These are phyloP conservation scores for Ascochyta lentis DNA, from an alignment of 2,329 filamentous ascomycete species.

Conservation along the genomic window DNA sequence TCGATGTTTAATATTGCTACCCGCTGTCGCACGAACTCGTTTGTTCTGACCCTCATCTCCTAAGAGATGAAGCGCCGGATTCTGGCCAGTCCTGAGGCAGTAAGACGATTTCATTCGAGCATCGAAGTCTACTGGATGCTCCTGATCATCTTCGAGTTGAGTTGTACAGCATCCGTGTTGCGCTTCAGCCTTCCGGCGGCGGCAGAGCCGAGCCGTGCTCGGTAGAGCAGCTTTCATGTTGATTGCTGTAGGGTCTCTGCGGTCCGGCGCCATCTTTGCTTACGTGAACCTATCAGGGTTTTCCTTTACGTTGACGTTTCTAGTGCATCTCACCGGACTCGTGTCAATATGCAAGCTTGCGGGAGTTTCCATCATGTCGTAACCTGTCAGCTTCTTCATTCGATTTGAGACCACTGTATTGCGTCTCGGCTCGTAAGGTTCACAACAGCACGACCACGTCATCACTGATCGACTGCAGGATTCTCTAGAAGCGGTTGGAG, in stretches of 20 bases:
- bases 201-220: constrained; percentile 10
- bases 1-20: constrained; percentile 23
- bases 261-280: neutral
- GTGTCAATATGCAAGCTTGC: neutral
- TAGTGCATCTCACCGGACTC: neutral
- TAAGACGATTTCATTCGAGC: constrained; percentile 6
- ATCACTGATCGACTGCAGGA: neutral
- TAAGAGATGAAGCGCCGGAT: constrained; percentile 29
- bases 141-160: constrained; percentile 17
- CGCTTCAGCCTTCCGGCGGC: constrained; percentile 11
- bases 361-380: neutral
- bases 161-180: constrained; percentile 7
- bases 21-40: constrained; percentile 25
- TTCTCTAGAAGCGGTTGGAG: neutral
- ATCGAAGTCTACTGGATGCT: constrained; percentile 11
- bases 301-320: constrained; percentile 1
- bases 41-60: constrained; percentile 29
- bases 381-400: neutral
- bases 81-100: constrained; percentile 23
- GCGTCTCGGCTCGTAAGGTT: neutral
- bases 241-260: neutral
- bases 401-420: neutral
- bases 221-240: constrained; percentile 4
- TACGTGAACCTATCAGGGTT: constrained; percentile 1
- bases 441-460: neutral